Base-by-base conservation (phyloP, 805 yeast genomes). In the Yamadazyma akitaensis region DNA sequence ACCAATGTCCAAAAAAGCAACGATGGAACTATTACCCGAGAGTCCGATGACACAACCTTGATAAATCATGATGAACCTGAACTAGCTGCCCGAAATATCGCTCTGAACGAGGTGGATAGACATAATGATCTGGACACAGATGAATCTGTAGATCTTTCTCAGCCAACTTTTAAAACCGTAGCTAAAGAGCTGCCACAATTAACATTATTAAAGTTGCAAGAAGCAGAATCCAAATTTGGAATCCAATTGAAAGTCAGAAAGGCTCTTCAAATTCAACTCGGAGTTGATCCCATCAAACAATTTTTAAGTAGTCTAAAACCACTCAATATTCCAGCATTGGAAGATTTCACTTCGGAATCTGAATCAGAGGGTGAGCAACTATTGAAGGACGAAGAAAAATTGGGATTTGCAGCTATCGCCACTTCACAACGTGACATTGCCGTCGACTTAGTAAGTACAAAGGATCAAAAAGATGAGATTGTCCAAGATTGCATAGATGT, bases 161-260 rank as follows among this genome's bases (percentile, higher is more conserved):
- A 53, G 5, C 70, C 70, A 1, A 37, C 57, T 3, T 66, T 66
- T 54, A 59, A 46, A 46, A 59, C 70, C 1, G 50, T 66, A 5
- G 41, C 53, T 36, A 54, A 51, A 17, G 68, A 65, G 49, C 52
- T 53, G 12, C 66, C 67, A 11, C 58, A 61, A 41, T 54, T 38
- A 0, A 53, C 54, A 2, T 47, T 65, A 16, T 36, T 44, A 13
- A 52, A 59, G 30, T 54, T 64, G 24, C 53, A 49, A 43, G 60
- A 55, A 26, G 56, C 59, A 1, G 68, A 63, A 42, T 39, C 43
- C 10, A 64, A 56, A 42, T 65, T 51, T 42, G 51, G 62, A 26
- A 50, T 65, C 11, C 53, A 54, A 30, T 50, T 65, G 21, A 51
- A 49, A n/a, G 54, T 55, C 1, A 57, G 59, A 28, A 49, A 50